Base-by-base conservation (phyloP, 805 yeast species). In the Lipomyces sp. region DNA sequence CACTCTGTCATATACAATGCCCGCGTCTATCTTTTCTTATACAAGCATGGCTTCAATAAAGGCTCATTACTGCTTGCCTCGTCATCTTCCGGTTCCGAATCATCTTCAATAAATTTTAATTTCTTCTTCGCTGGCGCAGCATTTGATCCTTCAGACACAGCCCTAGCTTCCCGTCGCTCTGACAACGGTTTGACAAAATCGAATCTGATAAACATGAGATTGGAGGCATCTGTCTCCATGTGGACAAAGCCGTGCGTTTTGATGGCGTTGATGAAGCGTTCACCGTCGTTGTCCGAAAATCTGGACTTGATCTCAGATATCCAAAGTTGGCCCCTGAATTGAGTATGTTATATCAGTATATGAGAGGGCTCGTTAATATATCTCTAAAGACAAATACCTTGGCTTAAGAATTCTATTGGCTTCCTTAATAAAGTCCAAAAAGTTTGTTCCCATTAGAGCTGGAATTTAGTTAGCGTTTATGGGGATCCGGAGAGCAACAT, bases 291-390 rank as follows among this genome's bases (percentile, higher is more conserved):
- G 73, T 92, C 97, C 5, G 85, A 80, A 73, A 95, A 90, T 74
- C 99, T 83, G 0, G 97, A 91, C 78, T 94, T 94, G 79, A 95
- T 95, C 76, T 95, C 99, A 1, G 98, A 95, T 57, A 95, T 92
- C 99, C 99, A 95, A 57, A 95, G 79, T 76, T 94, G 97, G 34
- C 99, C 98, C 67, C 92, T 83, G 54, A n/a, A 57, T 10, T 7
- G 7, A 13, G 18, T 3, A 29, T 15, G 37, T 57, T 50, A 57
- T 24, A 24, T 24, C 24, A 24, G 24, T 24, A 24, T 24, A 24
- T 24, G 24, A 24, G 24, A 24, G 18, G 35, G 10, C 18, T 33
- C 7, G 15, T 10, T 29, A 24, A 39, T 8, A 24, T 35, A 24
- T 32, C 10, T 7, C 35, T 32, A 6, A 4, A 18, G 18, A 39